Evolutionary conservation across 805 yeast species (phyloP), one percentile per base, ranked within the genome.

Genomic region (Millerago galiae): DNA sequence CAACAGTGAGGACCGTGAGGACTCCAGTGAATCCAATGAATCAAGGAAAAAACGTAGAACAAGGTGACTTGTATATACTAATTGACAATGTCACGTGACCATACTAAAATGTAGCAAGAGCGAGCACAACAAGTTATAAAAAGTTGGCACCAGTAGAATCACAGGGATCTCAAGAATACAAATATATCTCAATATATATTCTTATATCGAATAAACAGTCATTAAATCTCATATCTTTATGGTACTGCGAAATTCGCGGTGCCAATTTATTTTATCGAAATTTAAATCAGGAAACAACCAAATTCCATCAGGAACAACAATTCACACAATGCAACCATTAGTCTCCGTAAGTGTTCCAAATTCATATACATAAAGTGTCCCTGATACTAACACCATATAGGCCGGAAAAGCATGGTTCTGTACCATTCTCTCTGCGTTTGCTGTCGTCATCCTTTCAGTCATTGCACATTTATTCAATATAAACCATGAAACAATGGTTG

Each of bases 321-420:
- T 15, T 8, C 16, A 18, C 14, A 40, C 28, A 30, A 71, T 72
- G 77, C 70, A 64, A 53, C 74, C 75, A 37, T 65, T 71, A 40
- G 75, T 71, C 21, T 70, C 75, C 5, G 74, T 70, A 62, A 55
- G 75, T 61, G 17, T n/a, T 4, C 2, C 14, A 12, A 4, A 13
- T 1, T 8, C 5, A 8, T 8, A 9, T 11, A 8, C 5, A 8
- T 7, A 2, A 11, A 4, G 14, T 2, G 9, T 27, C 31, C 31
- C n/a, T 10, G n/a, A 17, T 26, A 30, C 48, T 45, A 45, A 40
- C 42, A 33, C 7, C 14, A 8, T 15, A n/a, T 43, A 80, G 84
- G 69, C 93, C 38, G 85, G 80, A 24, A 81, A 86, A 58, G 98
- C 99, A 18, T 91, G 95, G 86, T 88, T 86, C 63, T 91, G 99